phyloP scores from a whole-genome alignment of 495 filamentous ascomycete genomes.

The Daldinia loculata region DNA sequence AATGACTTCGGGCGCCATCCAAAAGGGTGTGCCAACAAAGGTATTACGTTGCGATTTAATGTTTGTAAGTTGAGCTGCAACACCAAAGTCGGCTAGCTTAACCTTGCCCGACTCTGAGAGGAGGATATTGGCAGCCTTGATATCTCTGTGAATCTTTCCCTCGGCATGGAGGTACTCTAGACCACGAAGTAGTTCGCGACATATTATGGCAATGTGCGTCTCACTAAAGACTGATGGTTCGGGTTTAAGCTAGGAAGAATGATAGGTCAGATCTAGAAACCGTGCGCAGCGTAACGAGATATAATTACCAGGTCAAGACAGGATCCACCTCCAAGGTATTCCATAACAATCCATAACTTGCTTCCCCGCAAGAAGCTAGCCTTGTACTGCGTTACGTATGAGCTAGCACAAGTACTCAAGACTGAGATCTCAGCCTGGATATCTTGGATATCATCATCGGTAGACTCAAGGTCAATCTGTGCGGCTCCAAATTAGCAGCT shows the following conservation, averaged over 20 bases:
- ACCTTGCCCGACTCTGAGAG: constrained; percentile 89
- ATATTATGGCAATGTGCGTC: constrained; percentile 92
- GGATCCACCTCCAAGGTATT: constrained; percentile 92
- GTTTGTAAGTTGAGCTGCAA: constrained; percentile 94
- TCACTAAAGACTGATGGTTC: constrained; percentile 91
- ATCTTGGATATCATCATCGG: constrained; percentile 96
- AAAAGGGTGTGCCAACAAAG: constrained; percentile 98
- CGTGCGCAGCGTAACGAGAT: neutral
- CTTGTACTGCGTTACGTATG: constrained; percentile 95
- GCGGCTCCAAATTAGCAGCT: constrained; percentile 30
- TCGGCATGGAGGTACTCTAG: constrained; percentile 93
- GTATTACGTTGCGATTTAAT: constrained; percentile 98
- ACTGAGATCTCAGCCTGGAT: constrained; percentile 98
- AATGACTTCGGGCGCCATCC: constrained; percentile 99
- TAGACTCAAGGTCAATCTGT: constrained; percentile 97
- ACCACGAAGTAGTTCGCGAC: constrained; percentile 86
- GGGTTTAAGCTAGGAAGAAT: constrained; percentile 79
- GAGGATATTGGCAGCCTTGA: constrained; percentile 95
- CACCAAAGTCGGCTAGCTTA: constrained; percentile 97
- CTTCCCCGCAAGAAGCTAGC: constrained; percentile 92
- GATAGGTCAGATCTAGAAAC: constrained; percentile 38
- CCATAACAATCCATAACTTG: constrained; percentile 99
- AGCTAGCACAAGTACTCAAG: constrained; percentile 90
- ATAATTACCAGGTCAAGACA: constrained; percentile 83
- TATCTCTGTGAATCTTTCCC: constrained; percentile 96